Base-by-base conservation (phyloP, 164 flowering plant genomes). In the Chimonanthus salicifolius region DNA sequence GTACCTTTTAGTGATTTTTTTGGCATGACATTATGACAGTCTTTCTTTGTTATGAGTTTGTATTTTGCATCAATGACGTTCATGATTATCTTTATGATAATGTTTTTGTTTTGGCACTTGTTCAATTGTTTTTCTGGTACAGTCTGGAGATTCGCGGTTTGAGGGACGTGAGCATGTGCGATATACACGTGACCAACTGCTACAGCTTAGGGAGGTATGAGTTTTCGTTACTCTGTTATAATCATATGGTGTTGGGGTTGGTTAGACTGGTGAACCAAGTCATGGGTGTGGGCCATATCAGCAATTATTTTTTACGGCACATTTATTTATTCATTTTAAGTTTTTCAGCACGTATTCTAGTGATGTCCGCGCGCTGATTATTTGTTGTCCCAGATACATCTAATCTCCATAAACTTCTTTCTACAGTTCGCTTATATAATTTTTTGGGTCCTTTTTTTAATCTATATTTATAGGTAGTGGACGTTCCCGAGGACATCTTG, bases 171-270 rank as follows among this genome's bases (percentile, higher is more conserved):
- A 89, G 66, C 87, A 84, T 72, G 79, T 92, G 58, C 86, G 85
- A 21, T 92, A 85, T 80, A 84, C 90, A 51, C 76, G 94, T 58
- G 94, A 90, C 71, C 93, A 89, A 83, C 85, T 94, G 51, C 74
- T 90, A 63, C 94, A 89, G 74, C 85, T 94, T 46, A 82, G 89
- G 50, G 91, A 89, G 93, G 98, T 94, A 84, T 66, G 7, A 33
- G 33, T 33, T 13, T 16, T 15, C 46, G 4, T 6, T 47, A 44
- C 6, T 5, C 6, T 44, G 15, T 6, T 43, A 48, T 5, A 44
- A 7, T 6, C 9, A 66, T 63, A 44, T 18, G 13, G 13, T 11
- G 5, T 66, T 66, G 49, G n/a, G 62, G 44, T 3, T 63, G 66
- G 66, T 21, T 3, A 7, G 18, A 8, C 68, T 66, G 68, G 68